Percentiles rank a stretch among this genome's conserved stretches.
Evolutionary conservation across 805 yeast genomes (phyloP).

Genomic region (Kockiozyma suomiensis): DNA sequence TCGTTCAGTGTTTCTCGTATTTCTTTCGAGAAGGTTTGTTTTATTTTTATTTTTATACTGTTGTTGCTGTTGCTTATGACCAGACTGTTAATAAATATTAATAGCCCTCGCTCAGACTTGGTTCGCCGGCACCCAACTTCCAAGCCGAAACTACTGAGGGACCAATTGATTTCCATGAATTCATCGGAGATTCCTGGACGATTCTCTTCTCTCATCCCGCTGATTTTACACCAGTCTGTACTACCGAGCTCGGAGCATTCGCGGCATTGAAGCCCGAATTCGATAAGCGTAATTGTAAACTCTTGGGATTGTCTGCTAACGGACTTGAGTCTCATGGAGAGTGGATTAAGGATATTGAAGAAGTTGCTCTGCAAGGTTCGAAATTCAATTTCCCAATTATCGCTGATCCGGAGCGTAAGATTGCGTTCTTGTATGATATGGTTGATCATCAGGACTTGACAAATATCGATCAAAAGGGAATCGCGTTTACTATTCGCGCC

Average conservation of each 20-base stretch:
- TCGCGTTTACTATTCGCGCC: conserved; percentile 88
- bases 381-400: conserved; percentile 85
- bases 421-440: conserved; percentile 82
- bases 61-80: neutral
- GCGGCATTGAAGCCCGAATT: conserved; percentile 91
- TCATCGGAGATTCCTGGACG: conserved; percentile 83
- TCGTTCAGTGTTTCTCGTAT: conserved; percentile 23
- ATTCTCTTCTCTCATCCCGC: conserved; percentile 93
- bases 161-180: conserved; percentile 82
- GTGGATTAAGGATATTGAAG: conserved; percentile 94
- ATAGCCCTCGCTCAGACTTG: conserved; percentile 65
- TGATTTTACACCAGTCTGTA: conserved; percentile 96
- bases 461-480: conserved; percentile 69
- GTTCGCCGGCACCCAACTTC: conserved; percentile 81
- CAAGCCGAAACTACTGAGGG: conserved; percentile 82
- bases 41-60: neutral
- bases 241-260: conserved; percentile 94
- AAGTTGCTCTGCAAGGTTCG: conserved; percentile 62
- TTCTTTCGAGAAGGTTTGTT: conserved; percentile 8
- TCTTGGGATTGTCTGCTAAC: conserved; percentile 90
- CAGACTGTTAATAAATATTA: neutral
- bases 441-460: conserved; percentile 84
- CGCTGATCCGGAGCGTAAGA: conserved; percentile 84
- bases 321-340: conserved; percentile 77
- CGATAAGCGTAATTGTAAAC: conserved; percentile 80